Evolutionary conservation across 129 eudicot genomes (phyloP).

Genomic region (Pulicaria dysenterica): DNA sequence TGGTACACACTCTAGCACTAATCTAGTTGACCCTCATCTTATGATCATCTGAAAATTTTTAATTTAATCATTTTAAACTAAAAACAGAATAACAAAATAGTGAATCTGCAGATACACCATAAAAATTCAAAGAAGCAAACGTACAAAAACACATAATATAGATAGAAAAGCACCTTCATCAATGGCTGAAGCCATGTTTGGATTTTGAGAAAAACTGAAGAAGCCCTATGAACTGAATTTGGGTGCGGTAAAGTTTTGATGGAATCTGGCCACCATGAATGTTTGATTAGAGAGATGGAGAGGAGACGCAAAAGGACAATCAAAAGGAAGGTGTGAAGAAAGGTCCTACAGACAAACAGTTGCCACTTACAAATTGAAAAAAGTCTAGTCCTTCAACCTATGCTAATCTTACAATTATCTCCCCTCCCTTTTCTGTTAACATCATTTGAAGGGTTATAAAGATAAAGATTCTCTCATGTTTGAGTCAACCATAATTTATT

Average conservation of each 20-base stretch:
- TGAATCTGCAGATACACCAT: conserved; percentile 18
- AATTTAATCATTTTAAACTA: not conserved
- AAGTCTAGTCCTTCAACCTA: conserved; percentile 4
- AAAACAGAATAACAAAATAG: conserved; percentile 6
- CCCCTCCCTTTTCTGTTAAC: not conserved
- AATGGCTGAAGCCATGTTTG: conserved; percentile 43
- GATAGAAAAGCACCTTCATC: conserved; percentile 35
- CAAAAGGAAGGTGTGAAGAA: conserved; percentile 32
- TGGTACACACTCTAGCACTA: conserved; percentile 2
- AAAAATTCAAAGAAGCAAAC: conserved; percentile 10
- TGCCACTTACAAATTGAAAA: conserved; percentile 13
- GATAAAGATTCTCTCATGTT: too few relatives aligned
- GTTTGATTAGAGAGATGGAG: conserved; percentile 35
- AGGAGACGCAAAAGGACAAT: conserved; percentile 35
- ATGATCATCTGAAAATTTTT: conserved; percentile 7
- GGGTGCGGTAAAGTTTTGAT: conserved; percentile 13
- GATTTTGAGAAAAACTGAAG: conserved; percentile 9
- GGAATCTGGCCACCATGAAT: conserved; percentile 36
- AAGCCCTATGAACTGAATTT: conserved; percentile 9
- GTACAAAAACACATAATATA: not conserved
- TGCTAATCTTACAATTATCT: not conserved
- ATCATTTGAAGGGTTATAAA: not conserved
- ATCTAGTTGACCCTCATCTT: conserved; percentile 20
- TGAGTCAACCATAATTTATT: too few relatives aligned
- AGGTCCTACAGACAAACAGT: not conserved